phyloP scores from a whole-genome alignment of 768 basidiomycete species.

The Amanita phalloides region DNA sequence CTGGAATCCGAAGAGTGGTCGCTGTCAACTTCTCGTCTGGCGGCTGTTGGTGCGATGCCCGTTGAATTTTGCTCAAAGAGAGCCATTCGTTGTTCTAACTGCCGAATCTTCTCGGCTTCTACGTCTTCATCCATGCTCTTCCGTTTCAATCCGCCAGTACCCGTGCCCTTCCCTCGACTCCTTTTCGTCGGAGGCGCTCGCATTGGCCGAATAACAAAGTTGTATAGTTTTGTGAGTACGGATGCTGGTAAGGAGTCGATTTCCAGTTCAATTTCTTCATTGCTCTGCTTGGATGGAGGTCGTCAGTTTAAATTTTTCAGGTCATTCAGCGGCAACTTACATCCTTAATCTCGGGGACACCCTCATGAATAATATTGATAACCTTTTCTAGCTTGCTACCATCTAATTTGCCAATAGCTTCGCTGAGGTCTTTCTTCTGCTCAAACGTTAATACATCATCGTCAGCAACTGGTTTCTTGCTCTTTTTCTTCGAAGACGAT shows the following conservation, averaged over 20 bases:
- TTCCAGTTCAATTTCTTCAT: slow-evolving; percentile 97
- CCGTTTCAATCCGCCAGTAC: slow-evolving; percentile 83
- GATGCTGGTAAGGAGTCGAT: slow-evolving; percentile 83
- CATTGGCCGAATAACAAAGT: slow-evolving; percentile 80
- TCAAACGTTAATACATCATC: slow-evolving; percentile 85
- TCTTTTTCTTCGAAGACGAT: slow-evolving; percentile 41
- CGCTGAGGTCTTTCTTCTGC: slow-evolving; percentile 97
- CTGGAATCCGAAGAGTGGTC: slow-evolving; percentile 76
- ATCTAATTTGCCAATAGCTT: slow-evolving; percentile 83
- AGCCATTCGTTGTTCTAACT: slow-evolving; percentile 80
- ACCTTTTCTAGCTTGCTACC: slow-evolving; percentile 79
- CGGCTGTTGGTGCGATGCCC: slow-evolving; percentile 21
- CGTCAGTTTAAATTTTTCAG: slow-evolving; percentile 8
- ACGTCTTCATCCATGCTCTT: slow-evolving; percentile 97
- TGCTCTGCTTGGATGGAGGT: slow-evolving; percentile 44
- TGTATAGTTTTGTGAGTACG: slow-evolving; percentile 90
- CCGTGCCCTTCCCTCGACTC: slow-evolving; percentile 67
- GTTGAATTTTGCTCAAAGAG: slow-evolving; percentile 54
- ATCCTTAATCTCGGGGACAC: slow-evolving; percentile 86
- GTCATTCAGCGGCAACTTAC: slow-evolving; percentile 35
- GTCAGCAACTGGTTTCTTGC: slow-evolving; percentile 59
- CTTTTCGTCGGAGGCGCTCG: slow-evolving; percentile 59
- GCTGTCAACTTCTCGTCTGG: slow-evolving; percentile 42
- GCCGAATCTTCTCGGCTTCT: slow-evolving; percentile 90
- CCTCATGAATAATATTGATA: slow-evolving; percentile 91